phyloP scores from a whole-genome alignment of 225 moss, liverwort and hornwort species.

The Pleurozium schreberi region DNA sequence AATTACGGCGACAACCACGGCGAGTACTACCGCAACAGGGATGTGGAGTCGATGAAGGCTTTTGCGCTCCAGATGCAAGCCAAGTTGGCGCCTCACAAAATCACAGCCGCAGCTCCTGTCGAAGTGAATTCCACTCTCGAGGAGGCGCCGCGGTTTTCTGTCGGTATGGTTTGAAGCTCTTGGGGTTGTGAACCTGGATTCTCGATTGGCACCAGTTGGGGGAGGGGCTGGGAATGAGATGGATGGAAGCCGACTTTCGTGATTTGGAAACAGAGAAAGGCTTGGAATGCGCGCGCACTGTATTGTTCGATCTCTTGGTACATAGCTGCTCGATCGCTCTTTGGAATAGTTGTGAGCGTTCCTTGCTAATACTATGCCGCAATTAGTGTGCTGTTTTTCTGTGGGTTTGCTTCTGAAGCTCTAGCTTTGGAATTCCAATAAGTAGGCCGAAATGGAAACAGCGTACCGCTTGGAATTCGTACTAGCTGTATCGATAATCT shows the following conservation, averaged over 20 bases:
- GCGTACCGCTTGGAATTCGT: neutral
- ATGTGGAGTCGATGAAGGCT: slow-evolving; percentile 50
- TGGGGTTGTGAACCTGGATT: neutral
- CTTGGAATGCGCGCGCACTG: neutral
- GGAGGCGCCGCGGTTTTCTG: neutral
- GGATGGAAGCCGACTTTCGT: neutral
- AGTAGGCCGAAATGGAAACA: neutral
- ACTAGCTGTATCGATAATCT: neutral
- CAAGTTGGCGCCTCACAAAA: neutral
- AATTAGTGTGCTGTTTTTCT: neutral
- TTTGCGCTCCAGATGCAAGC: slow-evolving; percentile 14
- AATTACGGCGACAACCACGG: slow-evolving; percentile 14
- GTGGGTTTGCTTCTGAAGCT: neutral
- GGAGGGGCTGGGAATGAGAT: neutral
- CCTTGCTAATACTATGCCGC: neutral
- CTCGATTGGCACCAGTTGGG: neutral
- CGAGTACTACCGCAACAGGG: slow-evolving; percentile 26
- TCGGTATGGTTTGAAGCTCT: neutral
- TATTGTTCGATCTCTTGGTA: neutral
- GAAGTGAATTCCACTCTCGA: neutral
- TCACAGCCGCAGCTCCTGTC: neutral
- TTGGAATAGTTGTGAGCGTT: neutral
- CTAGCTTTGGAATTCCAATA: neutral
- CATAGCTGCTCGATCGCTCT: neutral
- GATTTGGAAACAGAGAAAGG: neutral